Evolutionary conservation across 345 rosid species (phyloP).

Genomic region (Gossypioides kirkii): DNA sequence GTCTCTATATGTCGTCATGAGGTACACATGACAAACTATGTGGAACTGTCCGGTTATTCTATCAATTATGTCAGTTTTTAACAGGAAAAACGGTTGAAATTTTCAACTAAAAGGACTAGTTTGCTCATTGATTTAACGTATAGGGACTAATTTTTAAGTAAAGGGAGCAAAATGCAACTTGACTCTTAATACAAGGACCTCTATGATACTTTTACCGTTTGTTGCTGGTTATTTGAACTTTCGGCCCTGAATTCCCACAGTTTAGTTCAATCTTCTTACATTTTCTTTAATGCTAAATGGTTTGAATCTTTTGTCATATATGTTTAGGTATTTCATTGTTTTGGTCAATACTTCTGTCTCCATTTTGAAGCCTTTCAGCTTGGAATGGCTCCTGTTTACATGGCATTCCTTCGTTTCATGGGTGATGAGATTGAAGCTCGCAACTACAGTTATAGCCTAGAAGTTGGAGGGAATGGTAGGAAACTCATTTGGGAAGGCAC

Average conservation of each 20-base stretch:
- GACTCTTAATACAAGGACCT: too few species aligned
- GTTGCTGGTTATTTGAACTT: not conserved
- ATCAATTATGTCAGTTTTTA: too few species aligned
- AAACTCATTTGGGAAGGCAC: conserved; percentile 95
- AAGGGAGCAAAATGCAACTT: too few species aligned
- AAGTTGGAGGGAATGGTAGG: conserved; percentile 91
- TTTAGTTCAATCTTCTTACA: not conserved
- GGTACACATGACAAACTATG: too few species aligned
- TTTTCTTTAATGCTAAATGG: not conserved
- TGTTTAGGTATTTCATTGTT: conserved; percentile 82
- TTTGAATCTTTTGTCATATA: conserved; percentile 14
- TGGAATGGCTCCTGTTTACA: conserved; percentile 95
- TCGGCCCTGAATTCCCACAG: not conserved
- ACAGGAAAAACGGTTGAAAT: too few species aligned
- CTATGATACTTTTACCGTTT: too few species aligned
- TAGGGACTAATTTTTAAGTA: too few species aligned
- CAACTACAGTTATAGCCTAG: conserved; percentile 89
- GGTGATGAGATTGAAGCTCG: conserved; percentile 90
- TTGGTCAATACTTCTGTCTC: conserved; percentile 92
- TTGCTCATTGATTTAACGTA: too few species aligned
- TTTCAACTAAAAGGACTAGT: too few species aligned
- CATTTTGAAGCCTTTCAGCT: conserved; percentile 99
- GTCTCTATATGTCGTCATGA: too few species aligned
- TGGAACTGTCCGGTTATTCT: too few species aligned
- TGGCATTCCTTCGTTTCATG: conserved; percentile 95